Evolutionary conservation across 495 filamentous ascomycete genomes (phyloP).

Genomic region (Lasiosphaeris hirsuta): DNA sequence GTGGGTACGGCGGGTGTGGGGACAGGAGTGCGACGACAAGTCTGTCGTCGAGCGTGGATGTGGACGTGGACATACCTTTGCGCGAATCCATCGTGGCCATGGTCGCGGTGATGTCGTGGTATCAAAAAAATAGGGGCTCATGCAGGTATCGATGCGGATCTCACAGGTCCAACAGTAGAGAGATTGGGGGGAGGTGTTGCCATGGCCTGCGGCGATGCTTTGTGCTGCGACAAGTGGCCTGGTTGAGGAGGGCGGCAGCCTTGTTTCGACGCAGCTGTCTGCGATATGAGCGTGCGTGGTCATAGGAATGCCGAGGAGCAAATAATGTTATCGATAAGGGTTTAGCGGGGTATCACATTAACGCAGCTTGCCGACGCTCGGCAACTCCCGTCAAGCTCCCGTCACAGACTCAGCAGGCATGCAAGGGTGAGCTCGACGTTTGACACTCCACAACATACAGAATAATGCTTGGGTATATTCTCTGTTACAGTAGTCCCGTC

Average conservation of each 20-base stretch:
- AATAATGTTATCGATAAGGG: constrained; percentile 2
- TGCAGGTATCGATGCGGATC: neutral
- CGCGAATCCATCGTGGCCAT: constrained; percentile 31
- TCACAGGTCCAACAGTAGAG: neutral
- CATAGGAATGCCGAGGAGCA: neutral
- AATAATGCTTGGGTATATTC: too few species aligned
- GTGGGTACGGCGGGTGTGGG: neutral
- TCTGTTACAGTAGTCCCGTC: too few species aligned
- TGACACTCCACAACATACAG: too few species aligned
- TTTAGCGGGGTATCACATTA: constrained; percentile 3
- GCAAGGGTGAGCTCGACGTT: too few species aligned
- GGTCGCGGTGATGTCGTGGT: constrained; percentile 4
- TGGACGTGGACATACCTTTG: constrained; percentile 23
- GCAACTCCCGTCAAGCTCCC: too few species aligned
- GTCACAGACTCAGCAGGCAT: too few species aligned
- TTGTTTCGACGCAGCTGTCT: neutral
- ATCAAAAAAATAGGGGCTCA: constrained; percentile 15
- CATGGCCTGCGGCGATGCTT: neutral
- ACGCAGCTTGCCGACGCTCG: too few species aligned
- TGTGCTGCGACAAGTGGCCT: neutral
- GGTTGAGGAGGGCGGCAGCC: neutral
- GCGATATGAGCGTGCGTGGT: neutral
- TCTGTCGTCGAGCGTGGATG: neutral
- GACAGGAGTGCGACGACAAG: neutral
- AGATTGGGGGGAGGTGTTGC: neutral